These are phyloP conservation scores for Symbiotaphrina buchneri DNA, from an alignment of 495 filamentous ascomycete species.

Conservation along the genomic window DNA sequence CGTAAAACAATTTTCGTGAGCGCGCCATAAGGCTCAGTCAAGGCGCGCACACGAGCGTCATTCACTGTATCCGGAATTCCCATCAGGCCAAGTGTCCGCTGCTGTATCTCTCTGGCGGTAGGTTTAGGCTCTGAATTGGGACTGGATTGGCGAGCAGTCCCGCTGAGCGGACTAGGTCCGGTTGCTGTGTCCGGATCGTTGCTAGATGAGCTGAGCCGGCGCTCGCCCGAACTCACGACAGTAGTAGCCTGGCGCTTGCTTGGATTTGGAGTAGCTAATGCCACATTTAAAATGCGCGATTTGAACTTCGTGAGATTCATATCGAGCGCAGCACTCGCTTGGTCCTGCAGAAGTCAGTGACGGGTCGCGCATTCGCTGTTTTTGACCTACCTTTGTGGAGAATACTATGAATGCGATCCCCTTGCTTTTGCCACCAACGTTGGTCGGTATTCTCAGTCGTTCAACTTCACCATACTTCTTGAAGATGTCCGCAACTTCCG, in stretches of 20 bases:
- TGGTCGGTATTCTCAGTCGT: conserved; percentile 37
- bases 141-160: conserved; percentile 15
- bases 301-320: conserved; percentile 50
- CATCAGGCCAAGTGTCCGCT: conserved; percentile 25
- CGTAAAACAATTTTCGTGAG: conserved; percentile 31
- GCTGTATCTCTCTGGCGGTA: conserved; percentile 4
- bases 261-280: conserved; percentile 24
- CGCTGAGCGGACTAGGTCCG: conserved; percentile 3
- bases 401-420: conserved; percentile 66
- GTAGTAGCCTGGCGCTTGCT: conserved; percentile 23
- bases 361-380: background rate
- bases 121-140: too few relatives aligned
- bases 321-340: conserved; percentile 43
- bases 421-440: conserved; percentile 37
- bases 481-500: conserved; percentile 48
- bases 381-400: conserved; percentile 30
- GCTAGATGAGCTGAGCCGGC: conserved; percentile 1
- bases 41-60: conserved; percentile 31
- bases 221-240: conserved; percentile 10
- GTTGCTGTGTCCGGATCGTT: too few relatives aligned
- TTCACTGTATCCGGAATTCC: conserved; percentile 44
- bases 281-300: conserved; percentile 47
- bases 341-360: conserved; percentile 16
- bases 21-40: conserved; percentile 36
- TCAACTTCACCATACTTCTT: conserved; percentile 53